Conservation (phyloP, 768 basidiomycete genomes). For the Pleurotus sapidus region DNA sequence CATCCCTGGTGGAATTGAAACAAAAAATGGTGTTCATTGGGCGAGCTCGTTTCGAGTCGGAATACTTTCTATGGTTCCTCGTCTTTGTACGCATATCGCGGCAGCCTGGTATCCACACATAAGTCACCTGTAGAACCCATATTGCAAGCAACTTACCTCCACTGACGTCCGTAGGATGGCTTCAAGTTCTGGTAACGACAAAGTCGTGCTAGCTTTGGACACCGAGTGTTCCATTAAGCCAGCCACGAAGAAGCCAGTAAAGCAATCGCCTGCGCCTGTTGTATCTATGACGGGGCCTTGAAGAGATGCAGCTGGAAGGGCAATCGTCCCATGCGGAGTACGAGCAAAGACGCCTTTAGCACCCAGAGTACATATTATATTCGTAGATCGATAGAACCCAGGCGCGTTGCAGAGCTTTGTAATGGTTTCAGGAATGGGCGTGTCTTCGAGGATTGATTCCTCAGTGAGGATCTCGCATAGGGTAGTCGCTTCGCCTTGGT, state of each 20-base stretch:
- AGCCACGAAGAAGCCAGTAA: conserved; percentile 57
- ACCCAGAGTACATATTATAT: conserved; percentile 58
- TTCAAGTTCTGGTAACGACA: conserved; percentile 27
- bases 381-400: conserved; percentile 29
- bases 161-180: conserved; percentile 36
- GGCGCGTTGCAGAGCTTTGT: conserved; percentile 1
- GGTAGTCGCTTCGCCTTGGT: conserved; percentile 45
- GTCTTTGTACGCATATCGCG: conserved; percentile 57
- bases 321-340: conserved; percentile 20
- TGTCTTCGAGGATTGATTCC: conserved; percentile 1
- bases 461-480: conserved; percentile 26
- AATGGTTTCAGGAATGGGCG: background rate
- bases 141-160: conserved; percentile 29
- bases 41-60: conserved; percentile 39
- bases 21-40: background rate
- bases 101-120: conserved; percentile 40
- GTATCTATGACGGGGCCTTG: conserved; percentile 43
- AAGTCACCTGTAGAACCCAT: background rate
- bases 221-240: conserved; percentile 46
- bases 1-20: no score
- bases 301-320: conserved; percentile 46
- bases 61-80: conserved; percentile 57
- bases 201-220: conserved; percentile 20
- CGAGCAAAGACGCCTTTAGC: conserved; percentile 45
- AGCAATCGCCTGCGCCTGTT: conserved; percentile 66